Evolutionary conservation across 2,329 filamentous ascomycete genomes (phyloP).

Genomic region (Neopestalotiopsis sp.): DNA sequence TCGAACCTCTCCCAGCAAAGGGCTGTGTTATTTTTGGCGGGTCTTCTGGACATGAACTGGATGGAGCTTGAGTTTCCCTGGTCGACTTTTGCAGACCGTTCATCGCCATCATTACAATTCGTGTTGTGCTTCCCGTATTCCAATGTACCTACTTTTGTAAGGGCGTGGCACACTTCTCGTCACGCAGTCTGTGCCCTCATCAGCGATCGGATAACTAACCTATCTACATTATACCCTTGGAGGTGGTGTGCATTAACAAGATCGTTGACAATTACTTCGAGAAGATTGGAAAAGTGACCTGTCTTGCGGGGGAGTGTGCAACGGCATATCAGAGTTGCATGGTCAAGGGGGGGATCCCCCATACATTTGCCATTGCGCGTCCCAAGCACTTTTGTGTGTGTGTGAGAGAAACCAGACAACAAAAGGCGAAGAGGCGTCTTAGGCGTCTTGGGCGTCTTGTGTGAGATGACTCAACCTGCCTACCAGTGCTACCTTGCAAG

Average conservation of each 20-base stretch:
- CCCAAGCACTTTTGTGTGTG: background rate
- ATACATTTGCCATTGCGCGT: background rate
- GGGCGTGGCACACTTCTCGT: background rate
- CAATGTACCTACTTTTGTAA: no score
- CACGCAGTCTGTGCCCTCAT: background rate
- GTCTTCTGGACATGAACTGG: no score
- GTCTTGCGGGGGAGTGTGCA: background rate
- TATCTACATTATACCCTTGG: background rate
- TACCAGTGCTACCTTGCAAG: no score
- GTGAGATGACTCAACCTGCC: no score
- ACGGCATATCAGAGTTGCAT: background rate
- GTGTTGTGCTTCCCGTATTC: no score
- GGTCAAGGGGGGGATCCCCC: background rate
- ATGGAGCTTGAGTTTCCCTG: no score
- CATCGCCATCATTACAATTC: no score
- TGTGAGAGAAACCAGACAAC: background rate
- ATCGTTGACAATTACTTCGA: background rate
- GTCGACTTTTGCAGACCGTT: no score
- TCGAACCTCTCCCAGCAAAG: no score
- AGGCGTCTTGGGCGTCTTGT: no score
- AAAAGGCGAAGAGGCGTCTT: background rate
- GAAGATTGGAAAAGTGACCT: constrained; percentile 3
- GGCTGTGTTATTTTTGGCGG: no score
- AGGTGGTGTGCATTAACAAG: background rate
- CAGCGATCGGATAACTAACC: background rate